These are phyloP conservation scores for Malassezia vespertilionis DNA, from an alignment of 1,284 basidiomycete species.

Conservation along the genomic window DNA sequence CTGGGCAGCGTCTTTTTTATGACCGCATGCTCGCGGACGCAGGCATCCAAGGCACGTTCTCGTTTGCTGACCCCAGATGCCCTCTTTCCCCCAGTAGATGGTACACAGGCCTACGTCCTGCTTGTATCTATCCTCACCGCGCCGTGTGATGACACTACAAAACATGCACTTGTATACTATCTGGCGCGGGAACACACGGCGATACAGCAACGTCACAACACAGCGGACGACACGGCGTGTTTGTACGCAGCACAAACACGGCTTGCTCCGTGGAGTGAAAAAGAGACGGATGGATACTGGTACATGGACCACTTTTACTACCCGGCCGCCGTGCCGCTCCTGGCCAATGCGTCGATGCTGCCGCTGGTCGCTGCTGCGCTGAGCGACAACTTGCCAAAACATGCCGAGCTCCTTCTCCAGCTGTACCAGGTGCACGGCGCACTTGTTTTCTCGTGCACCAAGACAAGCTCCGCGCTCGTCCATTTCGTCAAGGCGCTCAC, in stretches of 20 bases:
- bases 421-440: slow-evolving; percentile 7
- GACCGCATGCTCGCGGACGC: slow-evolving; percentile 12
- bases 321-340: slow-evolving; percentile 1
- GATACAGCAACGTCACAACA: no score
- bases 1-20: not conserved
- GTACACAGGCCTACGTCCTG: slow-evolving; percentile 6
- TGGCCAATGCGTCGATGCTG: not conserved
- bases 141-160: not conserved
- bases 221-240: no score
- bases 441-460: not conserved
- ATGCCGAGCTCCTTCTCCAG: slow-evolving; percentile 5
- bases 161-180: slow-evolving; percentile 10
- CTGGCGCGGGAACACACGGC: slow-evolving; percentile 4
- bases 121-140: slow-evolving; percentile 10
- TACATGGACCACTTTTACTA: slow-evolving; percentile 6
- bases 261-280: not conserved
- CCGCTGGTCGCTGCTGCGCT: slow-evolving; percentile 1
- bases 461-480: not conserved
- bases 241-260: no score
- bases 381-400: not conserved
- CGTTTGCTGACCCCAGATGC: not conserved
- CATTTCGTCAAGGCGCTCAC: slow-evolving; percentile 1
- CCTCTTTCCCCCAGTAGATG: slow-evolving; percentile 10
- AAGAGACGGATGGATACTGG: slow-evolving; percentile 10
- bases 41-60: not conserved